A percentile compares a stretch with the other conserved stretches of the same genome.
These are phyloP conservation scores for Phaeomoniella chlamydospora DNA, from an alignment of 2,329 filamentous ascomycete genomes.

Conservation along the genomic window DNA sequence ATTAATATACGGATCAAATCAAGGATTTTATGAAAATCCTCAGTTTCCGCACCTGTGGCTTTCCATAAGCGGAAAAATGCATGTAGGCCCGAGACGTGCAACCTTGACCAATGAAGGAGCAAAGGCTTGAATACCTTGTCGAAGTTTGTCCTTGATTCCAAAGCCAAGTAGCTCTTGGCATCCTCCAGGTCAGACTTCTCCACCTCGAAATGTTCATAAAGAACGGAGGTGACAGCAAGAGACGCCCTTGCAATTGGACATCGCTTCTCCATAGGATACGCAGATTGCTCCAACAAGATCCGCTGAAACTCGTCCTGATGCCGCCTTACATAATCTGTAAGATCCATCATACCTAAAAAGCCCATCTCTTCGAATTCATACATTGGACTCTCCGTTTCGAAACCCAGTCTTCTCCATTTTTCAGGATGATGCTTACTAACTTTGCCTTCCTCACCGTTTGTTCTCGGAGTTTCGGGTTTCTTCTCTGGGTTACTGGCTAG, in stretches of 20 bases:
- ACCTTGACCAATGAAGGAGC: conserved; percentile 78
- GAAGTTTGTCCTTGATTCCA: conserved; percentile 63
- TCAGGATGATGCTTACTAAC: conserved; percentile 59
- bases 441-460: conserved; percentile 11
- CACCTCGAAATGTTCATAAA: conserved; percentile 94
- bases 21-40: conserved; percentile 85
- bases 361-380: conserved; percentile 75
- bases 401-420: conserved; percentile 87
- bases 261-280: conserved; percentile 53
- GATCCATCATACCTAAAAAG: conserved; percentile 92
- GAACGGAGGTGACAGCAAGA: conserved; percentile 68
- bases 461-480: conserved; percentile 20
- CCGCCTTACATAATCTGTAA: conserved; percentile 84
- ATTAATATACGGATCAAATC: conserved; percentile 82
- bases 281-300: conserved; percentile 75
- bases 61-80: conserved; percentile 92
- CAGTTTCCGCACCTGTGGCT: conserved; percentile 64
- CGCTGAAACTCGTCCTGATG: conserved; percentile 90
- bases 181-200: conserved; percentile 73
- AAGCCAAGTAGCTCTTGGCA: conserved; percentile 55
- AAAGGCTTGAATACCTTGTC: conserved; percentile 79
- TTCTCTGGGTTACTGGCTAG: conserved; percentile 63
- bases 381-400: conserved; percentile 76
- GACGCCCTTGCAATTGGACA: conserved; percentile 83
- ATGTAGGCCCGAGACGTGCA: conserved; percentile 75